phyloP scores from a whole-genome alignment of 2,329 filamentous ascomycete genomes.

The Didymella sp. region DNA sequence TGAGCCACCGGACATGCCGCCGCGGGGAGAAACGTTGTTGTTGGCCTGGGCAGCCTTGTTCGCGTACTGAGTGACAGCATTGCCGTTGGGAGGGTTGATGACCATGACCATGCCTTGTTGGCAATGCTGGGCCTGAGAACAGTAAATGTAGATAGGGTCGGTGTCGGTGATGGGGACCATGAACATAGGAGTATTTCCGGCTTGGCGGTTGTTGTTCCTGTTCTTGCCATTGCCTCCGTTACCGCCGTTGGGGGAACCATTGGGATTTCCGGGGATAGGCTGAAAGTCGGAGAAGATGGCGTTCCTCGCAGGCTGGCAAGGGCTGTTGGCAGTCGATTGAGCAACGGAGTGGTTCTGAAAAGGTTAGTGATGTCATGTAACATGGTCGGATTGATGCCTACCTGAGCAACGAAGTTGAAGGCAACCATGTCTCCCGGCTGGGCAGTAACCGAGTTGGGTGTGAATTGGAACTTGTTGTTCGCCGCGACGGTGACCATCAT shows the following conservation, averaged over 20 bases:
- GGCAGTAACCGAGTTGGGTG: conserved; percentile 36
- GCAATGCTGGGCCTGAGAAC: conserved; percentile 72
- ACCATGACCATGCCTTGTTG: conserved; percentile 76
- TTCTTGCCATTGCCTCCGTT: conserved; percentile 21
- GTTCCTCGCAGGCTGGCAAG: conserved; percentile 35
- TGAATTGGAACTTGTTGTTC: conserved; percentile 42
- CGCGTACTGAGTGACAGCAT: conserved; percentile 35
- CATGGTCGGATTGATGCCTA: conserved; percentile 1
- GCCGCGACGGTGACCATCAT: conserved; percentile 42
- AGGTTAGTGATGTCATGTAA: neutral
- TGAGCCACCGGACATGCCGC: conserved; percentile 30
- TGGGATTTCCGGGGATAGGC: conserved; percentile 29
- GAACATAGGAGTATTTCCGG: conserved; percentile 35
- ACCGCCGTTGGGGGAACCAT: conserved; percentile 24
- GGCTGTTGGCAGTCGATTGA: conserved; percentile 34
- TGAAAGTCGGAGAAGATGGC: conserved; percentile 42
- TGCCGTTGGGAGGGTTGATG: conserved; percentile 61
- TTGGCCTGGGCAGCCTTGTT: conserved; percentile 35
- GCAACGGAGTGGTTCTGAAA: conserved; percentile 38
- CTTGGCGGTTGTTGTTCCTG: conserved; percentile 33
- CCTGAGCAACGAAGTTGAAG: conserved; percentile 36
- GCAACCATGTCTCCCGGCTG: conserved; percentile 40
- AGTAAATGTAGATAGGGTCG: conserved; percentile 79
- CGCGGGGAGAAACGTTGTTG: conserved; percentile 35
- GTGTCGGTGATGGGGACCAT: conserved; percentile 49